These are phyloP conservation scores for Aspergillus intermedius DNA, from an alignment of 2,329 filamentous ascomycete species.

Conservation along the genomic window DNA sequence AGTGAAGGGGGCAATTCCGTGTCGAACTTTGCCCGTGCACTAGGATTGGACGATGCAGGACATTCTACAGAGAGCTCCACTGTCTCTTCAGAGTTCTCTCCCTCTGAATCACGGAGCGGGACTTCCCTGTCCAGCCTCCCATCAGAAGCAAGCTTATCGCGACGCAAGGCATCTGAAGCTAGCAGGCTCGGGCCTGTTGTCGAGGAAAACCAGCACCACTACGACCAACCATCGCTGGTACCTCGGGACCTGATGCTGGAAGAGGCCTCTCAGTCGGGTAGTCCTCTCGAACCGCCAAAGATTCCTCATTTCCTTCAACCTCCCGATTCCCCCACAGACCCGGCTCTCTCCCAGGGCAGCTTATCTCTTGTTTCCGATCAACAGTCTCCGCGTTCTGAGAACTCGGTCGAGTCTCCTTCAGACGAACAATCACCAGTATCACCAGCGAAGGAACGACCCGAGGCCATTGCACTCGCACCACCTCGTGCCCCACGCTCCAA, in stretches of 20 bases:
- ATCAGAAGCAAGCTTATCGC: conserved; percentile 28
- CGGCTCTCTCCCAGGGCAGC: conserved; percentile 37
- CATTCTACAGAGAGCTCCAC: conserved; percentile 56
- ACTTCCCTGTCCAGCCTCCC: conserved; percentile 59
- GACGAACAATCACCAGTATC: not conserved
- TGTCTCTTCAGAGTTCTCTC: conserved; percentile 58
- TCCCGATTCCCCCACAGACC: conserved; percentile 46
- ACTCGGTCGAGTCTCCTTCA: not conserved
- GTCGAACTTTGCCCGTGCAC: conserved; percentile 33
- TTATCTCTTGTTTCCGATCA: conserved; percentile 26
- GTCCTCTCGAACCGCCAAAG: conserved; percentile 22
- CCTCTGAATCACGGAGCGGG: conserved; percentile 52
- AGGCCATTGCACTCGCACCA: conserved; percentile 28
- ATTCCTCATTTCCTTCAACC: conserved; percentile 26
- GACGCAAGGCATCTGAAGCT: conserved; percentile 26
- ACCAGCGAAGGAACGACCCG: conserved; percentile 21
- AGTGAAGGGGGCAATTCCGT: conserved; percentile 28
- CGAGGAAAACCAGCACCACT: conserved; percentile 45
- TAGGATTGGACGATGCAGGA: conserved; percentile 47
- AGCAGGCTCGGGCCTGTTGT: conserved; percentile 49
- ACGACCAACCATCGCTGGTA: not conserved
- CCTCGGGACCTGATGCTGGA: conserved; percentile 1
- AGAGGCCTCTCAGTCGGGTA: conserved; percentile 12
- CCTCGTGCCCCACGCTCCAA: conserved; percentile 47
- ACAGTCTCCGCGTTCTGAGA: not conserved